Evolutionary conservation across 805 yeast species (phyloP), one percentile per base, ranked within the genome.

Genomic region (Kuraishia capsulata): DNA sequence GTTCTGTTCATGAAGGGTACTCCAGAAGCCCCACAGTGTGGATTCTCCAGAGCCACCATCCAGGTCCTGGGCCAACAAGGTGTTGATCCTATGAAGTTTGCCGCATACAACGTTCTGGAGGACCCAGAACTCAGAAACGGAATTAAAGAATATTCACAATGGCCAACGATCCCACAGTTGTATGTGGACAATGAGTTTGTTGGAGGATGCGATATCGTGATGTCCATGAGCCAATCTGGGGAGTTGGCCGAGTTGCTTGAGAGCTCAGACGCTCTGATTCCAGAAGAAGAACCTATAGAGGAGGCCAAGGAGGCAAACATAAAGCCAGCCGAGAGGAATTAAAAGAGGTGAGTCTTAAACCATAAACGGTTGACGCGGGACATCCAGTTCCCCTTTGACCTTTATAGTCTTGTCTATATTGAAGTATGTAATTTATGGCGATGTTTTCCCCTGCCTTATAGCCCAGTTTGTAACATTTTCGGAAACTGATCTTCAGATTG

Each of bases 111-210:
- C 55, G 98, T 92, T 0, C 67, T 92, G 48, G 97, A 92, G 61
- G 98, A 92, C 58, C 78, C 82, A 3, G 97, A 92, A 52, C 73
- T 92, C 45, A 83, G 98, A 63, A 79, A 85, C 35, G 98, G 97
- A 24, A 87, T 92, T 53, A 92, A 92, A 64, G 98, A 92, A 58
- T 92, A 76, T 62, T 78, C 90, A 49, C 81, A 84, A 47, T 92
- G 99, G 99, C 99, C 99, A 40, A 92, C 99, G 1, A 88, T 92
- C 42, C 99, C 99, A 13, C 99, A 92, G 62, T 71, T 92, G 33
- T 92, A 89, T 55, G 87, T 92, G 11, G 74, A 81, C 49, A 79
- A 81, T 48, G 98, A 92, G 57, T 92, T 92, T 56, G 73, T 92
- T 39, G 99, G 99, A 33, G 99, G 99, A 4, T 92, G 97, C 63